Evolutionary conservation across 2,329 filamentous ascomycete genomes (phyloP).

Genomic region (Trichoderma endophyticum): DNA sequence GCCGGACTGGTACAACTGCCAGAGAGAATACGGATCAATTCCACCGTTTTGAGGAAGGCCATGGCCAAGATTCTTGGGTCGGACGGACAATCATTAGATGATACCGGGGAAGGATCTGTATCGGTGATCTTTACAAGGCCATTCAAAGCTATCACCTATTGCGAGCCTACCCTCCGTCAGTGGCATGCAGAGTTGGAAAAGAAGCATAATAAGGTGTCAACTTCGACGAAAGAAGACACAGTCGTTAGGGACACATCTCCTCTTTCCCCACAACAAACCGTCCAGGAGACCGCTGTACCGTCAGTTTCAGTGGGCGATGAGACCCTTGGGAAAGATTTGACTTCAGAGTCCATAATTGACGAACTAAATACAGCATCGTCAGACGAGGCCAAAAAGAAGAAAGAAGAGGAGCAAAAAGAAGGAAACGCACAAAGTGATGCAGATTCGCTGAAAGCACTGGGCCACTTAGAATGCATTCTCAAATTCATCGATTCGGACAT

Average conservation of each 20-base stretch:
- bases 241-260: background rate
- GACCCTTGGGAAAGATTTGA: background rate
- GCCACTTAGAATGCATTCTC: background rate
- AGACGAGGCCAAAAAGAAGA: background rate
- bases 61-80: background rate
- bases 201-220: background rate
- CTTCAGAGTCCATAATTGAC: background rate
- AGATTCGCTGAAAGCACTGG: background rate
- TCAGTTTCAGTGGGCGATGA: background rate
- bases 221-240: background rate
- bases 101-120: background rate
- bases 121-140: background rate
- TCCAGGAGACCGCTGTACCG: background rate
- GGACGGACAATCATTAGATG: background rate
- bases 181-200: constrained; percentile 9
- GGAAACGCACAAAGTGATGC: background rate
- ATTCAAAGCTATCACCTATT: constrained; percentile 2
- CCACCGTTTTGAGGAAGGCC: background rate
- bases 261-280: background rate
- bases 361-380: too few relatives aligned
- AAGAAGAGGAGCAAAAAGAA: background rate
- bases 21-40: background rate
- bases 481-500: constrained; percentile 8
- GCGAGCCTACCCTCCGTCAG: background rate
- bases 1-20: background rate